These are phyloP conservation scores for Forsythia suspensa DNA, from an alignment of 257 asterid genomes.

Conservation along the genomic window DNA sequence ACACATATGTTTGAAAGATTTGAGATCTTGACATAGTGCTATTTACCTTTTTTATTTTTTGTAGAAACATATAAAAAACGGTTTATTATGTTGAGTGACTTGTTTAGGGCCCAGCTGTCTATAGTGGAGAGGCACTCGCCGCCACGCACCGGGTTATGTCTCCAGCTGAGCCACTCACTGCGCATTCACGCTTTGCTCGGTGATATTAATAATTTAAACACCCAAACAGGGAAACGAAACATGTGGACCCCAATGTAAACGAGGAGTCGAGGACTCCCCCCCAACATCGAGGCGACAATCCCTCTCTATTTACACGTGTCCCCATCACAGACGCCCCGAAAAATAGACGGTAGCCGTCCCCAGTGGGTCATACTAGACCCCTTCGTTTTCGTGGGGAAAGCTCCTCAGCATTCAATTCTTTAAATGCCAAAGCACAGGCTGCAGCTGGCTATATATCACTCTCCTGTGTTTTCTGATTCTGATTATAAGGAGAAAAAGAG, in stretches of 20 bases:
- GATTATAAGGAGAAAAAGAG: too few relatives aligned
- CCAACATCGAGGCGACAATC: not conserved
- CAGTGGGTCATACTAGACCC: not conserved
- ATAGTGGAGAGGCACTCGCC: too few relatives aligned
- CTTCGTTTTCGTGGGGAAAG: not conserved
- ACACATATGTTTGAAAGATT: too few relatives aligned
- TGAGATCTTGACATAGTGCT: too few relatives aligned
- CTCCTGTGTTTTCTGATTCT: not conserved
- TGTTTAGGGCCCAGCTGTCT: too few relatives aligned
- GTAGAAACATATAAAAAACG: too few relatives aligned
- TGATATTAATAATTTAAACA: too few relatives aligned
- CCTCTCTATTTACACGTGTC: not conserved
- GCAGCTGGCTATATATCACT: too few relatives aligned
- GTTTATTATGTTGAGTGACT: too few relatives aligned
- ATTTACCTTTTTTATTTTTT: too few relatives aligned
- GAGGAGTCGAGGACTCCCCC: not conserved
- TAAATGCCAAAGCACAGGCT: not conserved
- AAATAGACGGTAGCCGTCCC: not conserved
- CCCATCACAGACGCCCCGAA: not conserved
- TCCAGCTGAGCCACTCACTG: not conserved
- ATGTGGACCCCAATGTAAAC: not conserved
- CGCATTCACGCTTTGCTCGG: not conserved
- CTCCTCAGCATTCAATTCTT: not conserved
- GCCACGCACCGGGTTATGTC: too few relatives aligned
- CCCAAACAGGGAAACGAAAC: not conserved